A percentile compares a stretch with the other conserved stretches of the same genome.
Conservation (phyloP, 2,329 filamentous ascomycete genomes). For the Didymella arachidicola region DNA sequence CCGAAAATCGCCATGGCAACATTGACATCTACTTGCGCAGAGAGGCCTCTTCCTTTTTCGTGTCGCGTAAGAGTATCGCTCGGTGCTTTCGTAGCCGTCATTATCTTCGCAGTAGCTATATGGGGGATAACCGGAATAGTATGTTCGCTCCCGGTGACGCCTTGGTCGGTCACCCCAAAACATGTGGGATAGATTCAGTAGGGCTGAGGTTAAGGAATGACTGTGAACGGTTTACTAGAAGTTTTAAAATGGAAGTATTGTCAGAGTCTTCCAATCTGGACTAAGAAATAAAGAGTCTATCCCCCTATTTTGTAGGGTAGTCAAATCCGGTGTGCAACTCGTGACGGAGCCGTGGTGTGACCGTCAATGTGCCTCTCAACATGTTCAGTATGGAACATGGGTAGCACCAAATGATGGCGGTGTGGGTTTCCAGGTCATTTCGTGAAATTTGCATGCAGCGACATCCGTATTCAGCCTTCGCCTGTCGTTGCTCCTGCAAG, state of each 20-base stretch:
- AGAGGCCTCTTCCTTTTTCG: neutral
- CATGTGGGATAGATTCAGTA: neutral
- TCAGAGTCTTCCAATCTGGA: neutral
- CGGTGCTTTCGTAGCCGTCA: neutral
- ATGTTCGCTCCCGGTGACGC: neutral
- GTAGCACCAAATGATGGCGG: constrained; percentile 8
- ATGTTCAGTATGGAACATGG: neutral
- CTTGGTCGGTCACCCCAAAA: neutral
- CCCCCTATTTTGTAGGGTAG: neutral
- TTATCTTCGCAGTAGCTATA: neutral
- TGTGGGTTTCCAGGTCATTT: constrained; percentile 12
- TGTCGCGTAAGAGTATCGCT: neutral
- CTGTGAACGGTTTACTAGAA: neutral
- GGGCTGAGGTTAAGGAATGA: neutral
- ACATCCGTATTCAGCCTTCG: constrained; percentile 5
- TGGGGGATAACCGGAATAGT: neutral
- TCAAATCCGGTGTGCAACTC: neutral
- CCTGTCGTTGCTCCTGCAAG: constrained; percentile 7
- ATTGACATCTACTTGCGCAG: neutral
- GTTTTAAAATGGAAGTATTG: neutral
- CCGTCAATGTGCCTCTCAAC: neutral
- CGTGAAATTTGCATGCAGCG: neutral
- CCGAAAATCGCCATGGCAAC: constrained; percentile 7
- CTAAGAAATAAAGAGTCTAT: neutral
- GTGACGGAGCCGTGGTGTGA: neutral